phyloP scores from a whole-genome alignment of 2,329 filamentous ascomycete genomes.

The Aspergillus japonicus region DNA sequence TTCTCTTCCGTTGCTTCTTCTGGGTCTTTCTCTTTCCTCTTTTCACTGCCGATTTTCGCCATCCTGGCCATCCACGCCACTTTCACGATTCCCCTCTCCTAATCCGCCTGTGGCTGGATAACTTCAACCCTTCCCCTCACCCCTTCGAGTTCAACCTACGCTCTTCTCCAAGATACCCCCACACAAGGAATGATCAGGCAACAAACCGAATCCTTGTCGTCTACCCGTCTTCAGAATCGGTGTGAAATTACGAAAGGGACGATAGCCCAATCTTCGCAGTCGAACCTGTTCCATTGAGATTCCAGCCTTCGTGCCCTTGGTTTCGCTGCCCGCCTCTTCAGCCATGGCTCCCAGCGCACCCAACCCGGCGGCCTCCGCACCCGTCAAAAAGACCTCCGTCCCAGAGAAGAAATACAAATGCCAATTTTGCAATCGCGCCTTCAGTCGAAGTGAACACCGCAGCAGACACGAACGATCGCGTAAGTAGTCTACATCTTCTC shows the following conservation, averaged over 20 bases:
- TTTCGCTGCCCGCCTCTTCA: conserved; percentile 17
- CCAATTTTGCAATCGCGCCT: conserved; percentile 96
- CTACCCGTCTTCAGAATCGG: conserved; percentile 44
- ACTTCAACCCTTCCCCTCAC: conserved; percentile 19
- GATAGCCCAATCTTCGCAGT: conserved; percentile 34
- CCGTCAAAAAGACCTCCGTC: conserved; percentile 77
- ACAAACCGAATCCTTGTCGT: conserved; percentile 41
- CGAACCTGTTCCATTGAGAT: conserved; percentile 29
- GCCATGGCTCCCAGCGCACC: conserved; percentile 51
- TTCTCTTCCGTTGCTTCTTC: conserved; percentile 22
- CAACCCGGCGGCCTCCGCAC: conserved; percentile 66
- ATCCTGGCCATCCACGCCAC: conserved; percentile 5
- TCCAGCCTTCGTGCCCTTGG: conserved; percentile 16
- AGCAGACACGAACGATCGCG: conserved; percentile 96
- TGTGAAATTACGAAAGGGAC: conserved; percentile 43
- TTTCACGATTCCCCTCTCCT: conserved; percentile 15
- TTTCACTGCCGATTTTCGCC: conserved; percentile 18
- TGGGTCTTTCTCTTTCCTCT: conserved; percentile 24
- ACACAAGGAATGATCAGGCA: conserved; percentile 47
- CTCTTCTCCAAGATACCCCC: conserved; percentile 24
- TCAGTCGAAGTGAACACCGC: conserved; percentile 94
- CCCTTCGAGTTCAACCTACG: conserved; percentile 17
- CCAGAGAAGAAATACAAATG: conserved; percentile 99
- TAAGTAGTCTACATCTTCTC: conserved; percentile 59
- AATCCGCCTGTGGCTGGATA: conserved; percentile 44